Base-by-base conservation (phyloP, 2,329 filamentous ascomycete species). In the Canariomyces notabilis region DNA sequence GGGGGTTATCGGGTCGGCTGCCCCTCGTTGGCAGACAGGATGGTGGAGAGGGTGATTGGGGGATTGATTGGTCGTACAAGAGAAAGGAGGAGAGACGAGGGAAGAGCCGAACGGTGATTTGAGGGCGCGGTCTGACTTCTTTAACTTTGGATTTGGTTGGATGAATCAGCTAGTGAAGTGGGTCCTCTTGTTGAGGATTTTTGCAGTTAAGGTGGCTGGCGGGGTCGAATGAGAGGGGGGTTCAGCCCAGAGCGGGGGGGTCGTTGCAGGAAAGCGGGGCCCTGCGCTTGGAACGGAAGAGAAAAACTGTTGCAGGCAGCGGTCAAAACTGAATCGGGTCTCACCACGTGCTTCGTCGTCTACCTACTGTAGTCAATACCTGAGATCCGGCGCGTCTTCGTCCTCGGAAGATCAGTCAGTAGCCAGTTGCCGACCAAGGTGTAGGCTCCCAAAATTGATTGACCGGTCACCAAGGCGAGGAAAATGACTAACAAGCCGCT, bases 61-160 rank as follows among this genome's bases (percentile, higher is more conserved):
- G 59, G 62, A 59, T 61, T 73, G 72, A 75, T 75, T 75, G 73
- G 72, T 68, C 67, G 67, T 71, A 65, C 60, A 63, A 67, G 64
- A 61, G 63, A 64, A 67, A 62, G 61, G 65, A 67, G 65, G 58
- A 62, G 60, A 60, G 62, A 61, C 59, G 63, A 63, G 59, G 60
- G 68, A 70, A 48, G 69, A 71, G 64, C 64, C 64, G 68, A 64
- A 65, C 71, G 65, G 63, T 75, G 72, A 75, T 74, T 75, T 74
- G 73, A 74, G 68, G 68, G 69, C 61, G 62, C 55, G 62, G 59
- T 51, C 61, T 65, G 64, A 65, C 64, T 56, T 54, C 62, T 62
- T 62, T 61, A 59, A 65, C 53, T 64, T 66, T 65, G 61, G 60
- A 60, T 71, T 60, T 75, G 67, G 74, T 67, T 75, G 72, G 73